phyloP scores from a whole-genome alignment of 2,329 filamentous ascomycete genomes.

The Davidsoniella neocaledoniae region DNA sequence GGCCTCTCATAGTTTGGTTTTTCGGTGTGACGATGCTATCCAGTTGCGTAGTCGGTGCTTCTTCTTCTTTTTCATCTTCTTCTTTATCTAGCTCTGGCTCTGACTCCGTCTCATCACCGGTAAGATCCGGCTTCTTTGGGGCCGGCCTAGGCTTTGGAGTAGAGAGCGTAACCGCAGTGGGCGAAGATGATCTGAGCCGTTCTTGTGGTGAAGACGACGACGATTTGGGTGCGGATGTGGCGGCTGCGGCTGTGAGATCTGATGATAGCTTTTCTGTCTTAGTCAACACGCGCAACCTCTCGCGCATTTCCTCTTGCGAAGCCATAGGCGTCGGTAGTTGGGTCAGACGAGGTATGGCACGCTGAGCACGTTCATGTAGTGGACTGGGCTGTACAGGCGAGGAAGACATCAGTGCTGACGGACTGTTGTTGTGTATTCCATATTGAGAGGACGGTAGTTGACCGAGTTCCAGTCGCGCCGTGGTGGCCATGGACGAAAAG shows the following conservation, averaged over 20 bases:
- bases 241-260: background rate
- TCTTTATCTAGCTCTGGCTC: slow-evolving; percentile 14
- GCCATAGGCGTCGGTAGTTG: slow-evolving; percentile 4
- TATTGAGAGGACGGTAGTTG: background rate
- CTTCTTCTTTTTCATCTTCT: background rate
- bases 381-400: slow-evolving; percentile 6
- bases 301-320: slow-evolving; percentile 1
- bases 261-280: background rate
- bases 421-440: background rate
- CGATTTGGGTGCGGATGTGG: background rate
- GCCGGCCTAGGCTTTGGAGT: background rate
- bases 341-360: background rate
- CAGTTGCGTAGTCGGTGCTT: background rate
- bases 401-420: slow-evolving; percentile 5
- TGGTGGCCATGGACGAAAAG: background rate
- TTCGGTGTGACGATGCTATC: background rate
- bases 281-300: background rate
- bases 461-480: background rate
- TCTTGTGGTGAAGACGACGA: background rate
- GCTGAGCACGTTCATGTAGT: background rate
- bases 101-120: slow-evolving; percentile 15
- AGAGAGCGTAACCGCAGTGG: background rate
- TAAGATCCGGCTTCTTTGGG: background rate
- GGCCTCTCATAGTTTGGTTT: slow-evolving; percentile 1
- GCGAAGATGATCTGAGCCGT: background rate